These are phyloP conservation scores for Hymenoscyphus linearis DNA, from an alignment of 2,329 filamentous ascomycete species.

Conservation along the genomic window DNA sequence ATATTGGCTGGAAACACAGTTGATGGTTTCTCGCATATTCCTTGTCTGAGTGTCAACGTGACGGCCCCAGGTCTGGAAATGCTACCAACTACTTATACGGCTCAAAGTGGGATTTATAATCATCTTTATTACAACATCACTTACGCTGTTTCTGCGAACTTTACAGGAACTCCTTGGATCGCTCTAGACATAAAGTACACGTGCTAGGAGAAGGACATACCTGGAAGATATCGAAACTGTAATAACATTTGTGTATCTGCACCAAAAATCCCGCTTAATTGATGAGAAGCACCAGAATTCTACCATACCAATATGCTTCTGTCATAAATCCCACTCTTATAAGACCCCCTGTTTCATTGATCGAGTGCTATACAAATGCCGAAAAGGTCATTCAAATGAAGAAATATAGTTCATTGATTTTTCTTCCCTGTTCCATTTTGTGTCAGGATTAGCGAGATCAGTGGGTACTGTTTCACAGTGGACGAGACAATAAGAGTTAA, in stretches of 20 bases:
- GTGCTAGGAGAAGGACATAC: slow-evolving; percentile 18
- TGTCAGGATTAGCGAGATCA: too few species aligned
- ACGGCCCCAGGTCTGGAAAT: slow-evolving; percentile 35
- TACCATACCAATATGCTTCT: too few species aligned
- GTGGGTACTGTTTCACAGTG: too few species aligned
- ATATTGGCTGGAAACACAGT: slow-evolving; percentile 30
- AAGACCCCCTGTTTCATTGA: too few species aligned
- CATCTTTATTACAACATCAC: slow-evolving; percentile 43
- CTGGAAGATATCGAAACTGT: not conserved
- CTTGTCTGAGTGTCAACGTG: slow-evolving; percentile 38
- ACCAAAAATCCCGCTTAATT: too few species aligned
- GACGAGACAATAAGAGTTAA: too few species aligned
- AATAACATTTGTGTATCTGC: not conserved
- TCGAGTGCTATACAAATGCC: too few species aligned
- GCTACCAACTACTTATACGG: slow-evolving; percentile 35
- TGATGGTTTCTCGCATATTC: slow-evolving; percentile 34
- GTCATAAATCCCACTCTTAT: too few species aligned
- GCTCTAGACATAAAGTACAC: slow-evolving; percentile 33
- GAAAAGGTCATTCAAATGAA: too few species aligned
- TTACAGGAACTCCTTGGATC: slow-evolving; percentile 36
- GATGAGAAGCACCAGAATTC: too few species aligned
- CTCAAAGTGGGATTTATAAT: slow-evolving; percentile 32
- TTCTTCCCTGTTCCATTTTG: too few species aligned
- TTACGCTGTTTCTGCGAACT: slow-evolving; percentile 38
- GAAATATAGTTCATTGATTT: too few species aligned